Base-by-base conservation (phyloP, 192 early-diverging fungal species). In the Coemansia furcata region DNA sequence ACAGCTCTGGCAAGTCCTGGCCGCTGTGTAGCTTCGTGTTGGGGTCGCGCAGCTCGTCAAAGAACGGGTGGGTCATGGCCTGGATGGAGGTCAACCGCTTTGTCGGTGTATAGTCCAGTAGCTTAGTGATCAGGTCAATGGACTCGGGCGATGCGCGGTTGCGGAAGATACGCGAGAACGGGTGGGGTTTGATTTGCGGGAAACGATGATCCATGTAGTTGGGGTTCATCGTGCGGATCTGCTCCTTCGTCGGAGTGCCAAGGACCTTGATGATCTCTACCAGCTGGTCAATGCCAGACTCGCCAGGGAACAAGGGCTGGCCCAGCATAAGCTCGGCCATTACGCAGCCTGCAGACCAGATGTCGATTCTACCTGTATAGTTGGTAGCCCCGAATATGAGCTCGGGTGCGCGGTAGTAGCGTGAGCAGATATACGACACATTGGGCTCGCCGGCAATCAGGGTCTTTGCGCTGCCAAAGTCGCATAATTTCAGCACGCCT, bases 191-290 rank as follows among this genome's bases (percentile, higher is more conserved):
- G 71, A 99, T 99, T 75, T 95, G 92, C 68, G 97, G 97, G 77
- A 99, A 99, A 76, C 95, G 96, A 85, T 97, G 97, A 72, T 97
- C 95, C 70, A 92, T 93, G 78, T 99, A 99, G 83, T 95, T 94
- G 40, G 92, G 94, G 81, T 99, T 99, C 97, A 99, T 98, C 21
- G 88, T 88, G 71, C 91, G 90, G 71, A 99, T 97, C 80, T 99
- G 95, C 65, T 99, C 96, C 62, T 89, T 85, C 40, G 94, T 92
- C 19, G 96, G 97, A 30, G 96, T 99, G 47, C 97, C 97, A 17
- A 99, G 86, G 15, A 98, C 92, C 85, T 99, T 99, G 85, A 99
- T 99, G 71, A 99, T 99, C 80, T 99, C 96, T 30, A 99, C 97
- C 30, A 99, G 85, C 73, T 99, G 97, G 73, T 99, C 97, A 39